phyloP scores from a whole-genome alignment of 768 basidiomycete species.

The Mycena pura region DNA sequence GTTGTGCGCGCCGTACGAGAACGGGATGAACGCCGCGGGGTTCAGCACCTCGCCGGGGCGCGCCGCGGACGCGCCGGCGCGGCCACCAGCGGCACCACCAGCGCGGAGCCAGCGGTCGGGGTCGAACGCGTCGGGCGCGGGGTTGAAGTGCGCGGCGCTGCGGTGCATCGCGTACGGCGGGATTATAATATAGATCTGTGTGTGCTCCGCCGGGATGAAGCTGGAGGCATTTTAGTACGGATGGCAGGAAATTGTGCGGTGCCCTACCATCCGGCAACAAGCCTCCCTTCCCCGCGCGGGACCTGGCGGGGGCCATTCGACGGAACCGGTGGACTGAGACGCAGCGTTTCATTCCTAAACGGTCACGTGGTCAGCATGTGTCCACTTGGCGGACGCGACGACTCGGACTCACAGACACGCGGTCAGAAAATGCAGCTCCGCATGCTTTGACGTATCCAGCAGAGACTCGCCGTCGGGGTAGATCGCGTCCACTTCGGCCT shows the following conservation, averaged over 20 bases:
- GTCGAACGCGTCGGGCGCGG: slow-evolving; percentile 45
- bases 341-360: slow-evolving; percentile 52
- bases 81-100: too few species aligned
- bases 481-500: slow-evolving; percentile 40
- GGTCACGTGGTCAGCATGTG: background rate
- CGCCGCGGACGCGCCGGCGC: too few species aligned
- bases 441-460: slow-evolving; percentile 32
- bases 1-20: slow-evolving; percentile 50
- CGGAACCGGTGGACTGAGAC: slow-evolving; percentile 51
- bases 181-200: slow-evolving; percentile 39
- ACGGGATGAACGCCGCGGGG: slow-evolving; percentile 45
- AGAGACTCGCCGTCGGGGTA: slow-evolving; percentile 33
- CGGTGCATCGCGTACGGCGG: slow-evolving; percentile 45
- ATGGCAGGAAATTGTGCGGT: too few species aligned
- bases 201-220: slow-evolving; percentile 45
- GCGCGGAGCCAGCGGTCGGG: slow-evolving; percentile 49
- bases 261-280: slow-evolving; percentile 41
- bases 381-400: background rate
- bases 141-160: slow-evolving; percentile 46
- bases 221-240: slow-evolving; percentile 25
- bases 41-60: slow-evolving; percentile 27
- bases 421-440: slow-evolving; percentile 34
- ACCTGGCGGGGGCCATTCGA: slow-evolving; percentile 50
- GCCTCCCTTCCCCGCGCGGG: slow-evolving; percentile 34
- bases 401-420: slow-evolving; percentile 39